Evolutionary conservation across 352 stramenopile species (phyloP).

Genomic region (Pythium guiyangense): DNA sequence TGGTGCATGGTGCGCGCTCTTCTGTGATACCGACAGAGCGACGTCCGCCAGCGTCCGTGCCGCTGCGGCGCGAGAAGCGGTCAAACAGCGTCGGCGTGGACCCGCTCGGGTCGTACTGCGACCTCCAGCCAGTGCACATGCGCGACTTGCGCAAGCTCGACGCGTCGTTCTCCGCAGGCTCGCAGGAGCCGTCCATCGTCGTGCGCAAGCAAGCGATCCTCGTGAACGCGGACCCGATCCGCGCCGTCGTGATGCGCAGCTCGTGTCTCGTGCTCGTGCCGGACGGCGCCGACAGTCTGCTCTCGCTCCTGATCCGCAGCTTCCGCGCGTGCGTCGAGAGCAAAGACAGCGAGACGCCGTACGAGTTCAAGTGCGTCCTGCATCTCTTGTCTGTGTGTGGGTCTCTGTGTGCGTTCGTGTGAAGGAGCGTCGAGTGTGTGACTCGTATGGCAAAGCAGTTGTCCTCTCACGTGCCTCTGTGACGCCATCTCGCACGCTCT

Average conservation of each 20-base stretch:
- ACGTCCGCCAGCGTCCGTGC: too few relatives aligned
- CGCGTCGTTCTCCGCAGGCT: too few relatives aligned
- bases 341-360: conserved; percentile 18
- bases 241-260: conserved; percentile 38
- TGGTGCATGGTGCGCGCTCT: too few relatives aligned
- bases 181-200: conserved; percentile 36
- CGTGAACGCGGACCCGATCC: conserved; percentile 41
- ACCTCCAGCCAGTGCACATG: too few relatives aligned
- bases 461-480: too few relatives aligned
- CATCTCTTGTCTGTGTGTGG: background rate
- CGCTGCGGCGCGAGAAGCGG: too few relatives aligned
- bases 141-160: too few relatives aligned
- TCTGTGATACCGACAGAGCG: too few relatives aligned
- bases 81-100: too few relatives aligned
- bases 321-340: conserved; percentile 21
- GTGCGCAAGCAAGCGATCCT: conserved; percentile 41
- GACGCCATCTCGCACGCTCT: too few relatives aligned
- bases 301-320: conserved; percentile 31
- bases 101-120: too few relatives aligned
- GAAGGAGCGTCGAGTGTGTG: background rate
- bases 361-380: conserved; percentile 40
- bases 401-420: background rate
- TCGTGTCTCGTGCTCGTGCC: conserved; percentile 35
- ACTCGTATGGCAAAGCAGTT: background rate
- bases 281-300: conserved; percentile 35